Base-by-base conservation (phyloP, 192 early-diverging fungal species). In the Pilobolus umbonatus region DNA sequence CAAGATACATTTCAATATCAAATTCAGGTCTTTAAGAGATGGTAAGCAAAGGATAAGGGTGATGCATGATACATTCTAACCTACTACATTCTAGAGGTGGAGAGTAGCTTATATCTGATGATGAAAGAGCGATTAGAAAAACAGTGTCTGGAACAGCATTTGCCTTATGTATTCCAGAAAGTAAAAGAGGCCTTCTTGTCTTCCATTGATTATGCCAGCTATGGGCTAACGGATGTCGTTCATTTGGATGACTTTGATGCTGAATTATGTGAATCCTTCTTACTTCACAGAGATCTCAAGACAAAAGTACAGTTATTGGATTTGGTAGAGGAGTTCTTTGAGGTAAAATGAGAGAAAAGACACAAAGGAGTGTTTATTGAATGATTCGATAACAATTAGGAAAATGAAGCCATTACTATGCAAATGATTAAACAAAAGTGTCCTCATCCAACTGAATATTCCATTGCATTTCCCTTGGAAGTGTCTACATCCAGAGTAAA, bases 181-280 rank as follows among this genome's bases (percentile, higher is more conserved):
- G 60, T 81, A 24, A 72, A 71, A 43, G 74, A 72, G 36, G 70
- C 71, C n/a, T 71, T 83, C 28, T 32, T 81, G 30, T 61, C 62
- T 14, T 63, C 67, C 31, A 68, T 86, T 25, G 86, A 88, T 60
- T 80, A 75, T 52, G 61, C 69, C 47, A 62, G 65, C 6, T 88
- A 88, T 62, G 86, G 81, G 10, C 64, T 85, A 46, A 68, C 73
- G 0, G 79, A 87, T 51, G 68, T 67, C 5, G 61, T 81, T 9
- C 67, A 82, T 57, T 31, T 89, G 28, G 78, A 76, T 52, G 60
- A 79, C n/a, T 65, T 80, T 48, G 75, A 86, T 62, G 48, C 70
- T 1, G 32, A 58, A 38, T 65, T 64, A 8, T 77, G 80, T 50
- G 75, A 80, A 55, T 56, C 57, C 0, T 65, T 79, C 24, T 72